A percentile compares a stretch with the other conserved stretches of the same genome.
phyloP scores from a whole-genome alignment of 352 stramenopile genomes.

The Blastocystis sp. region DNA sequence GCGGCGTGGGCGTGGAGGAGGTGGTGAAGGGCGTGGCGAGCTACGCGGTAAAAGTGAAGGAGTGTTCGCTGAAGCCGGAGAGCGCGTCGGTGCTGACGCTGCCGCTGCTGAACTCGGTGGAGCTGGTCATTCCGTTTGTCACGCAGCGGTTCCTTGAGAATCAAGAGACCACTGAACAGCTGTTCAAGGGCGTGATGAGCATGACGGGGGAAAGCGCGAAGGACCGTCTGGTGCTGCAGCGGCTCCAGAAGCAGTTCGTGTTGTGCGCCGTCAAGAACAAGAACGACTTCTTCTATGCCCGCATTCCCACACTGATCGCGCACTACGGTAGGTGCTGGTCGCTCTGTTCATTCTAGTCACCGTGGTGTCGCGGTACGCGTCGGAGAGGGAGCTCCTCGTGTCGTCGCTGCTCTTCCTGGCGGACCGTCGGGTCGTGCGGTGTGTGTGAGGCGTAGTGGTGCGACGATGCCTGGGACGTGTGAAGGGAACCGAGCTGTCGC shows the following conservation, averaged over 20 bases:
- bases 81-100: not conserved
- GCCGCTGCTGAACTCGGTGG: not conserved
- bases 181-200: not conserved
- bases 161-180: not conserved
- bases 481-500: slow-evolving; percentile 9
- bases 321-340: not conserved
- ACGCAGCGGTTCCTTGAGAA: not conserved
- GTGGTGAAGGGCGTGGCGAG: not conserved
- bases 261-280: not conserved
- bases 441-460: slow-evolving; percentile 18
- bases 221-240: not conserved
- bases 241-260: not conserved
- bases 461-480: not conserved
- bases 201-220: not conserved
- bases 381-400: not conserved
- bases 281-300: not conserved
- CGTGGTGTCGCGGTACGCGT: not conserved
- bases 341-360: slow-evolving; percentile 1
- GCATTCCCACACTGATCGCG: not conserved
- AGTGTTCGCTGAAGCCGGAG: not conserved
- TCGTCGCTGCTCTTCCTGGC: not conserved
- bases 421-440: not conserved
- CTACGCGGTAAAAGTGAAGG: not conserved
- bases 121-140: not conserved
- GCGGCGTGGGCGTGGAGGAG: not conserved